A percentile compares a stretch with the other conserved stretches of the same genome.
These are phyloP conservation scores for Puccinellia tenuiflora DNA, from an alignment of 176 grass and related monocot genomes.

Conservation along the genomic window DNA sequence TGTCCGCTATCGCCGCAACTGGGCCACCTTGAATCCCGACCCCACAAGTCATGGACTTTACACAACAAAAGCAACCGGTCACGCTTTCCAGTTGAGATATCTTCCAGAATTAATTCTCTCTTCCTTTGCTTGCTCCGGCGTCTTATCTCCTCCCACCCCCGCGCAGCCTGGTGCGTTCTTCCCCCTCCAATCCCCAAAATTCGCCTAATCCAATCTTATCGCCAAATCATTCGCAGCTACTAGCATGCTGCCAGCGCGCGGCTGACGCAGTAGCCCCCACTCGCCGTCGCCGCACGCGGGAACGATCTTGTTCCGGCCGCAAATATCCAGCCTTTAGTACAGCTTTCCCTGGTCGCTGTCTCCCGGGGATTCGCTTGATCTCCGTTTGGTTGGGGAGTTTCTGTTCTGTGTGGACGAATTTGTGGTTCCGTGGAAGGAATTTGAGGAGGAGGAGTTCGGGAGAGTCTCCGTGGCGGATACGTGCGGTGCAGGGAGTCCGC, in stretches of 20 bases:
- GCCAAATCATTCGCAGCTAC: constrained; percentile 6
- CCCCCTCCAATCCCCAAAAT: not conserved
- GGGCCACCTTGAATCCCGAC: rapidly evolving
- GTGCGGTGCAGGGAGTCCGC: not conserved
- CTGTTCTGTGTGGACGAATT: not conserved
- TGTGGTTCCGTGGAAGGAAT: not conserved
- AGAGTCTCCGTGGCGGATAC: not conserved
- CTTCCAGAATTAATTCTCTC: not conserved
- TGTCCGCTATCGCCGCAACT: not conserved
- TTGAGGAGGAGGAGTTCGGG: constrained; percentile 6
- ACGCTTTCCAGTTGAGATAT: not conserved
- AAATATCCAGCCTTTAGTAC: not conserved
- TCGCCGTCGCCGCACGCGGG: not conserved
- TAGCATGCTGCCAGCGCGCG: not conserved
- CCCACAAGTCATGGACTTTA: not conserved
- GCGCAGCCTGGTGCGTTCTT: constrained; percentile 16
- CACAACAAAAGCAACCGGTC: not conserved
- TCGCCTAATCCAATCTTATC: constrained; percentile 36
- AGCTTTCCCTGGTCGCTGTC: not conserved
- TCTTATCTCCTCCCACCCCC: constrained; percentile 36
- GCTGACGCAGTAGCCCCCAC: not conserved
- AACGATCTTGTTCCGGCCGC: not conserved
- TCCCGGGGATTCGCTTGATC: not conserved
- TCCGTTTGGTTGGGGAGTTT: not conserved
- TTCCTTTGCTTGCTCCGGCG: constrained; percentile 17